phyloP scores from a whole-genome alignment of 2,329 filamentous ascomycete species.

The Meredithiella fracta region DNA sequence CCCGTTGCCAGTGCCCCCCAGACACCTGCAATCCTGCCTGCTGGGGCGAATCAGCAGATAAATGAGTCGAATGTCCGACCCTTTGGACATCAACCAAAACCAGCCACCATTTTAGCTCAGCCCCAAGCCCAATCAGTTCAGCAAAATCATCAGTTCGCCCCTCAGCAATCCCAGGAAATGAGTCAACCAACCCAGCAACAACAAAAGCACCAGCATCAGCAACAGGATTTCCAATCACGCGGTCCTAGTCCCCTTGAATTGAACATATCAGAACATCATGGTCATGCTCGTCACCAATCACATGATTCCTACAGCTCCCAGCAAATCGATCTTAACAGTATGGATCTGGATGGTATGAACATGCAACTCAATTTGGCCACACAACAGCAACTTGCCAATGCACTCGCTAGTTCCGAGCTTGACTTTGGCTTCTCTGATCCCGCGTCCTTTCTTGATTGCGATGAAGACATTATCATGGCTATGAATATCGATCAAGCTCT shows the following conservation, averaged over 20 bases:
- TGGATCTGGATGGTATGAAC: slow-evolving; percentile 1
- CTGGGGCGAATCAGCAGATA: background rate
- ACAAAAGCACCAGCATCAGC: background rate
- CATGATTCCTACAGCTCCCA: slow-evolving; percentile 6
- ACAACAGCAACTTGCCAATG: slow-evolving; percentile 4
- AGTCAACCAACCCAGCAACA: background rate
- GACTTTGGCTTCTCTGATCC: slow-evolving; percentile 8
- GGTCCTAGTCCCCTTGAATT: background rate
- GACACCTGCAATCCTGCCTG: slow-evolving; percentile 7
- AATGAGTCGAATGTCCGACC: background rate
- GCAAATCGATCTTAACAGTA: background rate
- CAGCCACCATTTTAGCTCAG: slow-evolving; percentile 14
- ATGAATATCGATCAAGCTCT: slow-evolving; percentile 10
- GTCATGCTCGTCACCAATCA: background rate
- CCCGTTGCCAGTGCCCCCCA: background rate
- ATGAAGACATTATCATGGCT: slow-evolving; percentile 7
- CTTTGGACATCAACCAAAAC: slow-evolving; percentile 18
- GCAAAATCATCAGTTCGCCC: background rate
- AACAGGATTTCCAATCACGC: background rate
- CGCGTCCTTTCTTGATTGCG: slow-evolving; percentile 1
- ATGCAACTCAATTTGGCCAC: slow-evolving; percentile 5
- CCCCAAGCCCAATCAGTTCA: slow-evolving; percentile 14
- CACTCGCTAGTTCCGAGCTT: slow-evolving; percentile 5
- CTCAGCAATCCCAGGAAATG: background rate
- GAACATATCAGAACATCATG: background rate